A percentile compares a stretch with the other conserved stretches of the same genome.
These are phyloP conservation scores for Pestalotiopsis sp. DNA, from an alignment of 2,329 filamentous ascomycete species.

Conservation along the genomic window DNA sequence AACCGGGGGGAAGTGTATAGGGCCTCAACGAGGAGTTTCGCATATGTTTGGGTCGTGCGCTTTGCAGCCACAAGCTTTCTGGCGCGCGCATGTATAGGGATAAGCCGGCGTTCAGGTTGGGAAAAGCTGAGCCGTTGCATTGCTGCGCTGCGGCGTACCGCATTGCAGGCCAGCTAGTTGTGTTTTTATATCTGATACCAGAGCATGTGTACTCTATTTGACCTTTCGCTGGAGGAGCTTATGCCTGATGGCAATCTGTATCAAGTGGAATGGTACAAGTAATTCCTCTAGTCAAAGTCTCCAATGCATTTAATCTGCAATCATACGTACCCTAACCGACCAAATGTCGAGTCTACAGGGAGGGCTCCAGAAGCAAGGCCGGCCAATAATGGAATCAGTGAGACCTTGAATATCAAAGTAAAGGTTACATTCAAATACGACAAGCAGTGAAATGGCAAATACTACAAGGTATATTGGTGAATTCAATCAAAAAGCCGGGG, in stretches of 20 bases:
- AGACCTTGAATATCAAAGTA: no score
- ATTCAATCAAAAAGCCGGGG: not conserved
- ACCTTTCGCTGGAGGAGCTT: not conserved
- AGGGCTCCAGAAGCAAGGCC: no score
- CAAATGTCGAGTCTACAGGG: not conserved
- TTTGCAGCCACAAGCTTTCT: not conserved
- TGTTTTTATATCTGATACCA: not conserved
- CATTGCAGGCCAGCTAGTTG: not conserved
- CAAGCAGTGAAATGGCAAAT: no score
- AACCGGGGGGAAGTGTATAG: not conserved
- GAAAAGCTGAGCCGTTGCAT: not conserved
- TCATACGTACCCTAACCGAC: not conserved
- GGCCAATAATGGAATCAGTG: not conserved
- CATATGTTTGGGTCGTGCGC: no score
- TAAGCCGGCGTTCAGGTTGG: conserved; percentile 6
- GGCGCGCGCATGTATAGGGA: not conserved
- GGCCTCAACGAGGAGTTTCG: not conserved
- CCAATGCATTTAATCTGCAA: not conserved
- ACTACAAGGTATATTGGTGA: not conserved
- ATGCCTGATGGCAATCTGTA: not conserved
- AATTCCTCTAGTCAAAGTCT: not conserved
- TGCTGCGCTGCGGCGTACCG: no score
- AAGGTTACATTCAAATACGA: no score
- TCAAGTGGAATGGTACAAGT: not conserved
- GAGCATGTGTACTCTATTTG: not conserved